Percentiles rank a stretch among this genome's conserved stretches.
Conservation (phyloP, 2,329 filamentous ascomycete species). For the Lasiodiplodia theobromae region DNA sequence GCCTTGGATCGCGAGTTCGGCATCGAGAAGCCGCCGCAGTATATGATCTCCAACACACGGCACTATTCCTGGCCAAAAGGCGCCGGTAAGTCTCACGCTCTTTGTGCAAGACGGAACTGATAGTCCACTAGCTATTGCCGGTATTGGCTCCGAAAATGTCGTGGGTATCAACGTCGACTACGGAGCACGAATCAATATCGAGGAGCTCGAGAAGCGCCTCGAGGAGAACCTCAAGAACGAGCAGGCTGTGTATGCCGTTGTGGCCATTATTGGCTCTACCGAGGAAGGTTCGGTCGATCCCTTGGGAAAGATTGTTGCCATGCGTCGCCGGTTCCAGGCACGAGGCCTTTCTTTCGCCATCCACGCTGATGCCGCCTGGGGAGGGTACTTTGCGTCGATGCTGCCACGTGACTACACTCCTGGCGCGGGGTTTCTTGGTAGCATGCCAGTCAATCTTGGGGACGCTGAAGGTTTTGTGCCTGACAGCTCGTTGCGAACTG, state of each 20-base stretch:
- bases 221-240: slow-evolving; percentile 39
- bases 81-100: slow-evolving; percentile 45
- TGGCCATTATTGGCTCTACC: slow-evolving; percentile 57
- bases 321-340: slow-evolving; percentile 52
- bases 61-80: slow-evolving; percentile 61
- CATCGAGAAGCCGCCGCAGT: slow-evolving; percentile 43
- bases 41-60: slow-evolving; percentile 51
- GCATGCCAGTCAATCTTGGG: slow-evolving; percentile 40
- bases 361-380: slow-evolving; percentile 59
- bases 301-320: slow-evolving; percentile 46
- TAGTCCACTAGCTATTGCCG: slow-evolving; percentile 53
- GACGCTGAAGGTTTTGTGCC: slow-evolving; percentile 44
- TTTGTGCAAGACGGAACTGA: neutral
- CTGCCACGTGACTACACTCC: slow-evolving; percentile 44
- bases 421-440: slow-evolving; percentile 32
- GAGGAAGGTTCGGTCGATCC: slow-evolving; percentile 58
- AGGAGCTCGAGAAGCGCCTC: slow-evolving; percentile 43
- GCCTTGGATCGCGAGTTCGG: slow-evolving; percentile 46
- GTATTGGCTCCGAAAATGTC: slow-evolving; percentile 54
- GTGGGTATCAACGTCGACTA: slow-evolving; percentile 52
- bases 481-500: slow-evolving; percentile 43
- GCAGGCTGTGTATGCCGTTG: slow-evolving; percentile 52
- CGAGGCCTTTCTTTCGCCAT: slow-evolving; percentile 55
- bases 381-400: slow-evolving; percentile 59
- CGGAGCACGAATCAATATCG: slow-evolving; percentile 49